Evolutionary conservation across 2,329 filamentous ascomycete genomes (phyloP), one percentile per base, ranked within the genome.

Genomic region (Meredithiella fracta): DNA sequence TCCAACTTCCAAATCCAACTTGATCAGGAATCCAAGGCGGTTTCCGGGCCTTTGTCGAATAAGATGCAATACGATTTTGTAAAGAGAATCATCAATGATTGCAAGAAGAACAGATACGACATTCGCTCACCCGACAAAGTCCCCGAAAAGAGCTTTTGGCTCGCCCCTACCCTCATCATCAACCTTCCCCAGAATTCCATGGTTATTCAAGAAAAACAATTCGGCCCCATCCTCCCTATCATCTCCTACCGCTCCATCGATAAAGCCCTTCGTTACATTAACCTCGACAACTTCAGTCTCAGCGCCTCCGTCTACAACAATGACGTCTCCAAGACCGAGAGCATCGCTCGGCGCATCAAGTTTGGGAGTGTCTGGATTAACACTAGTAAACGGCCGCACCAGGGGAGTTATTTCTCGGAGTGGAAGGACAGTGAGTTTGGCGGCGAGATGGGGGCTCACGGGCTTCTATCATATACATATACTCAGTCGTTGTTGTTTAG

Each of bases 21-120:
- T 42, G 70, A 73, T 37, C 72, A 73, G 37, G 70, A 73, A 54
- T 59, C 17, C 3, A 26, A 38, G 25, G 52, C 52, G 4, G 25
- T 77, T 40, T 72, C 79, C 56, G 76, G 79, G 0, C 82, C 82
- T 0, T 66, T 85, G 1, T 79, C 81, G 59, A 85, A 85, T 66
- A 67, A 72, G 60, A 75, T 79, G 73, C 82, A 85, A 65, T 85
- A 73, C 63, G 75, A 82, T 11, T 73, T 81, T 7, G 63, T 66
- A 42, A 64, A 62, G 57, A 61, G 59, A 0, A 61, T 66, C 59
- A 72, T 83, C 54, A 70, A 70, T 8, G 76, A 80, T 52, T 77
- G 75, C 58, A 71, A 74, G 62, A 69, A 70, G 58, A 78, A 76
- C 64, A 73, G 78, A 51, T 75, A 79, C 65, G 66, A 74, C 58